Evolutionary conservation across 192 early-diverging fungal species (phyloP).

Genomic region (Mycoemilia scoparia): DNA sequence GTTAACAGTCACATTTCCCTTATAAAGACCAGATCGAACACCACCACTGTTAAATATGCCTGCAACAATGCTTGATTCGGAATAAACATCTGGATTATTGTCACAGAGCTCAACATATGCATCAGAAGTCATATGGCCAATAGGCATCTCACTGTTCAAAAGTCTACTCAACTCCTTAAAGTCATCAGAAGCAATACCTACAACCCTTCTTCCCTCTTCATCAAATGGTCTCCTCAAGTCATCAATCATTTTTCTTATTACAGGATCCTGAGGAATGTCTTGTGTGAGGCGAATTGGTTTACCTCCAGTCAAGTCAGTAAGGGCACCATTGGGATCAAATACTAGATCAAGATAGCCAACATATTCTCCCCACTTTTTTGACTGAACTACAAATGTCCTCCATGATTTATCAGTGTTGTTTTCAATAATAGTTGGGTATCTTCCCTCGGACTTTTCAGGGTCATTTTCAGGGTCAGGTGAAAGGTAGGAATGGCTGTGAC

Average conservation of each 20-base stretch:
- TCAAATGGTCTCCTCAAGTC: slow-evolving; percentile 10
- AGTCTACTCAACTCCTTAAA: no score
- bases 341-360: slow-evolving; percentile 45
- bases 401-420: slow-evolving; percentile 32
- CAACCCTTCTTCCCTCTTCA: slow-evolving; percentile 4
- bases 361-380: slow-evolving; percentile 45
- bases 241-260: slow-evolving; percentile 6
- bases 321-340: slow-evolving; percentile 39
- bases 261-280: slow-evolving; percentile 21
- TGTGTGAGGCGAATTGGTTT: slow-evolving; percentile 39
- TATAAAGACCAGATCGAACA: slow-evolving; percentile 32
- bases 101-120: slow-evolving; percentile 31
- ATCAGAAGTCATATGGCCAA: slow-evolving; percentile 50
- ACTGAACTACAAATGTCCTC: slow-evolving; percentile 56
- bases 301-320: slow-evolving; percentile 31
- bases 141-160: slow-evolving; percentile 40
- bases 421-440: slow-evolving; percentile 47
- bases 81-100: slow-evolving; percentile 15
- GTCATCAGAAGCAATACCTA: no score
- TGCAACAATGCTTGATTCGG: no score
- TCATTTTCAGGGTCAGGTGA: no score
- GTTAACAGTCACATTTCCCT: slow-evolving; percentile 37
- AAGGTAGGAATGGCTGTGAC: slow-evolving; percentile 56
- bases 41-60: slow-evolving; percentile 45
- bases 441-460: slow-evolving; percentile 14